Evolutionary conservation across 306 rosid genomes (phyloP).

Genomic region (Prunus mira): DNA sequence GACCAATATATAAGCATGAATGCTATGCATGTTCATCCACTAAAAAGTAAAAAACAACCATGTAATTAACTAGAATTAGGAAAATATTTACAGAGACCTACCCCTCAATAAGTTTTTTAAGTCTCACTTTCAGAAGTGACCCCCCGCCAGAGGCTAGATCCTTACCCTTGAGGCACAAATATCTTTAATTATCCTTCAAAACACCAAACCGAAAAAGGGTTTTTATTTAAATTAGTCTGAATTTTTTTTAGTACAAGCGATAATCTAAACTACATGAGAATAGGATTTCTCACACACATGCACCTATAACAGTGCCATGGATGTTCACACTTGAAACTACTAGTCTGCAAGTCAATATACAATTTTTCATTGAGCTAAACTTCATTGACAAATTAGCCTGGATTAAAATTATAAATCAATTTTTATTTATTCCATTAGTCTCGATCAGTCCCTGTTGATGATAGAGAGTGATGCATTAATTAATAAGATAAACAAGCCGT

Average conservation of each 20-base stretch:
- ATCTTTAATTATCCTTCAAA: too few species aligned
- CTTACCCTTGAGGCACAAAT: too few species aligned
- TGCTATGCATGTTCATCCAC: constrained; percentile 3
- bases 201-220: too few species aligned
- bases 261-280: too few species aligned
- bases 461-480: neutral
- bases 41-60: neutral
- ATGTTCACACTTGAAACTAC: fast-evolving
- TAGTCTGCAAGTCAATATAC: too few species aligned
- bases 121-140: neutral
- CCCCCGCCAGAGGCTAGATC: neutral
- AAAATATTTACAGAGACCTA: neutral
- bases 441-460: neutral
- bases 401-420: neutral
- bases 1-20: neutral
- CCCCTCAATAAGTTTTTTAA: too few species aligned
- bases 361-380: too few species aligned
- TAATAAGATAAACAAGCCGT: neutral
- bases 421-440: neutral
- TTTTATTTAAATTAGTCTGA: too few species aligned
- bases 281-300: fast-evolving
- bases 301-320: fast-evolving
- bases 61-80: neutral
- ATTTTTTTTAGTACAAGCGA: too few species aligned
- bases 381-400: too few species aligned